These are phyloP conservation scores for Alectoria sarmentosa DNA, from an alignment of 495 filamentous ascomycete genomes.

Conservation along the genomic window DNA sequence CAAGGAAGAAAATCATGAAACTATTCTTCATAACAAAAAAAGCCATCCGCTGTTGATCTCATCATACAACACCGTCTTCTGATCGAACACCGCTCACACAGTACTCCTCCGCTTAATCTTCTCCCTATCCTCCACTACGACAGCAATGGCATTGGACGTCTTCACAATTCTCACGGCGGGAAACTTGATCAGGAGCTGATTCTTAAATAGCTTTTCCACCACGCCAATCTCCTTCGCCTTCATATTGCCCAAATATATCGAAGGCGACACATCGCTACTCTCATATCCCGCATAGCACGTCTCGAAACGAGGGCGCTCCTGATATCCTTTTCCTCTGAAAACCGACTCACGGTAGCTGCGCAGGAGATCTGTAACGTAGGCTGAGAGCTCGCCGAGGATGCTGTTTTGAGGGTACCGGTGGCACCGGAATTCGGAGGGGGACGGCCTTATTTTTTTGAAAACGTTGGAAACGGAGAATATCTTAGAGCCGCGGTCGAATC, in stretches of 20 bases:
- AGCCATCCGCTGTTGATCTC: neutral
- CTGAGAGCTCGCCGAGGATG: slow-evolving; percentile 7
- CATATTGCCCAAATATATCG: slow-evolving; percentile 14
- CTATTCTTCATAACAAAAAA: neutral
- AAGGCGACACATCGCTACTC: neutral
- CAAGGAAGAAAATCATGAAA: neutral
- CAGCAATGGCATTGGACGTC: slow-evolving; percentile 10
- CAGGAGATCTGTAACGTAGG: slow-evolving; percentile 11
- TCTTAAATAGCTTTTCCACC: slow-evolving; percentile 15
- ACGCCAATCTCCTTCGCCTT: slow-evolving; percentile 13
- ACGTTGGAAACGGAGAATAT: slow-evolving; percentile 10
- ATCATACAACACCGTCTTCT: neutral
- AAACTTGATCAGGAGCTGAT: slow-evolving; percentile 13
- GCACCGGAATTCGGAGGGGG: slow-evolving; percentile 11
- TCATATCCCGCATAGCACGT: slow-evolving; percentile 16
- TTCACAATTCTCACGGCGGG: slow-evolving; percentile 12
- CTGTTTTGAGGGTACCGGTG: slow-evolving; percentile 1
- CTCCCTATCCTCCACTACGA: slow-evolving; percentile 9
- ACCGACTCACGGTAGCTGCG: slow-evolving; percentile 13
- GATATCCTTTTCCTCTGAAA: neutral
- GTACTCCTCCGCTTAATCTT: slow-evolving; percentile 7
- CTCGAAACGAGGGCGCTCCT: slow-evolving; percentile 9
- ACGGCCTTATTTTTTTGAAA: neutral
- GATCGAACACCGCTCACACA: neutral
- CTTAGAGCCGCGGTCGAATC: neutral